Percentiles rank a stretch among this genome's conserved stretches.
These are phyloP conservation scores for Eucalyptus tenuipes DNA, from an alignment of 345 rosid genomes.

Conservation along the genomic window DNA sequence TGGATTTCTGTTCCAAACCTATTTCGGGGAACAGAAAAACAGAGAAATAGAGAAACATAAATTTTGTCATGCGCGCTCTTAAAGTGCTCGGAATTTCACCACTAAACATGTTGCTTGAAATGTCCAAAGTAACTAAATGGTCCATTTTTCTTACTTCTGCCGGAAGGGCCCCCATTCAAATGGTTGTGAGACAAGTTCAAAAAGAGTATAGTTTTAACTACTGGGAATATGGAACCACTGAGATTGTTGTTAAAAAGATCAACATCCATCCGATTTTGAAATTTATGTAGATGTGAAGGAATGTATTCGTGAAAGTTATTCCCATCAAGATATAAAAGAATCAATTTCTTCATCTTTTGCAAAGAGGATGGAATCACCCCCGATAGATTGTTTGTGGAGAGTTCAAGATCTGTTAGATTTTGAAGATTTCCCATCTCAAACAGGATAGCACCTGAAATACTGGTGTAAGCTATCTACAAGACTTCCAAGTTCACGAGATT, in stretches of 20 bases:
- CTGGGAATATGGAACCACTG: neutral
- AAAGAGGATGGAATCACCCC: constrained; percentile 14
- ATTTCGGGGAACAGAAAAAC: no score
- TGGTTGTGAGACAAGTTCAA: constrained; percentile 10
- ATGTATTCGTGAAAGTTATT: constrained; percentile 4
- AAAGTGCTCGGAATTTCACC: constrained; percentile 12
- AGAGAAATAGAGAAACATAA: no score
- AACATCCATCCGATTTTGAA: neutral
- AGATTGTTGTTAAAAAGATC: constrained; percentile 3
- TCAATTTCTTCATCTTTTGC: neutral
- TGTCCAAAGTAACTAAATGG: neutral
- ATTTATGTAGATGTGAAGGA: neutral
- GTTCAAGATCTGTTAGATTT: neutral
- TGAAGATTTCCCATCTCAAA: neutral
- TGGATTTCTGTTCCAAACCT: no score
- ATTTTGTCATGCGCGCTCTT: no score
- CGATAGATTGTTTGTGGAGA: neutral
- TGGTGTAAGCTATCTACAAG: neutral
- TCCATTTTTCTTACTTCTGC: constrained; percentile 1
- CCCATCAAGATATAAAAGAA: neutral
- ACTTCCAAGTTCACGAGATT: constrained; percentile 4
- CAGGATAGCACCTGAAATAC: constrained; percentile 2
- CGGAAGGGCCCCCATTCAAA: constrained; percentile 5
- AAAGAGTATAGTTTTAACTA: neutral
- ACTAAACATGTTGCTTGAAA: constrained; percentile 3